Evolutionary conservation across 306 rosid species (phyloP).

Genomic region (Ormosia semicastrata): DNA sequence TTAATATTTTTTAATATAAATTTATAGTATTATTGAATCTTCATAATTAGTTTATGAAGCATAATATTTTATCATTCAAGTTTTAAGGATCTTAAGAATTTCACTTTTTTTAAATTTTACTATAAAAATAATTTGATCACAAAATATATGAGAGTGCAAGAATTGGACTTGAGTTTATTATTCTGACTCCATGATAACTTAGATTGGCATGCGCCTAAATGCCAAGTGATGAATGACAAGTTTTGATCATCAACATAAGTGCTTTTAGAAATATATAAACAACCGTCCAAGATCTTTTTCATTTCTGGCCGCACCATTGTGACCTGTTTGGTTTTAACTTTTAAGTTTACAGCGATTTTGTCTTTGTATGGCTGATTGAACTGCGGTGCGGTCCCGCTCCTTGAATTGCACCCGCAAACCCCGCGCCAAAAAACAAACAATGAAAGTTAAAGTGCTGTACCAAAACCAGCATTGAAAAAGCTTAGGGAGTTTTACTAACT

Average conservation of each 20-base stretch:
- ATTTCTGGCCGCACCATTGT: neutral
- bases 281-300: neutral
- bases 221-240: neutral
- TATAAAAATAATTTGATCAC: neutral
- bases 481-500: constrained; percentile 5
- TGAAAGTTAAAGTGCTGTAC: neutral
- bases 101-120: neutral
- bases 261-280: neutral
- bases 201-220: neutral
- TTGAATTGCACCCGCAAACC: constrained; percentile 21
- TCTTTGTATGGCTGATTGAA: neutral
- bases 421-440: constrained; percentile 20
- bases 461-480: constrained; percentile 3
- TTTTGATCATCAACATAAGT: neutral
- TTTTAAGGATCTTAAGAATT: neutral
- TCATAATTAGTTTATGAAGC: neutral
- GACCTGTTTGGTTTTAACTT: neutral
- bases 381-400: neutral
- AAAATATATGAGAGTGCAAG: neutral
- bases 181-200: neutral
- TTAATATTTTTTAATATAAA: no score
- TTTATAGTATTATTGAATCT: neutral
- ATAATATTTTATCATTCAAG: neutral
- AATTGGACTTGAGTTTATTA: neutral
- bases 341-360: neutral